Base-by-base conservation (phyloP, 768 basidiomycete genomes). In the Cystofilobasidium capitatum region DNA sequence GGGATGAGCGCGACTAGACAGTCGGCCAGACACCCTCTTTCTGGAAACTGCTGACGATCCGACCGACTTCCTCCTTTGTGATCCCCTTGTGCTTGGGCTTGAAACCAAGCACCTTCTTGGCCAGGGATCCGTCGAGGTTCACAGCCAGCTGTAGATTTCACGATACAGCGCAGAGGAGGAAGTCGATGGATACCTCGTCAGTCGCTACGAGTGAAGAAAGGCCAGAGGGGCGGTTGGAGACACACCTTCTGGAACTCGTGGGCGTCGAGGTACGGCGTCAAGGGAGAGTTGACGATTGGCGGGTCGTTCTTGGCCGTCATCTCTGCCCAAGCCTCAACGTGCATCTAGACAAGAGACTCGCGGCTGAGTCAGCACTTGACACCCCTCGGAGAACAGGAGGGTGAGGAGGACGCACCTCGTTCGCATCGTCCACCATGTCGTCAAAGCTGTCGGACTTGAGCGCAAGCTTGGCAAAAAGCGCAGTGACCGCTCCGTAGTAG, bases 231-330 rank as follows among this genome's bases (percentile, higher is more conserved):
- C 20, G 40, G 20, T 10, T 20, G 35, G 10, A 13, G 13, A 1
- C 33, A 16, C 20, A 62, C 61, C 61, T 65, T 66, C 22, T 62
- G 58, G 33, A 66, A 66, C 40, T 66, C 65, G 51, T 66, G 65
- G 14, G 58, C 29, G 76, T 88, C 87, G 84, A 89, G 86, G 76
- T 90, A 92, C 0, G 88, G 86, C 24, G 81, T 83, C 69, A 91
- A 77, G 1, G 86, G 88, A 0, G 87, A 85, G 67, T 87, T 85
- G 16, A 81, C 79, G 65, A 89, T 80, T 2, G 86, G 86, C 31
- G 88, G 88, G 44, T 83, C 82, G 40, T 89, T 86, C 55, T 78
- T 83, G 26, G 78, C 78, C 71, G 89, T 81, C 86, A 92, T 89
- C 74, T 88, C 82, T 10, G 85, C 88, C 90, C 90, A 92, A 14